Conservation (phyloP, 176 grass and related monocot genomes). For the Cocos nucifera region DNA sequence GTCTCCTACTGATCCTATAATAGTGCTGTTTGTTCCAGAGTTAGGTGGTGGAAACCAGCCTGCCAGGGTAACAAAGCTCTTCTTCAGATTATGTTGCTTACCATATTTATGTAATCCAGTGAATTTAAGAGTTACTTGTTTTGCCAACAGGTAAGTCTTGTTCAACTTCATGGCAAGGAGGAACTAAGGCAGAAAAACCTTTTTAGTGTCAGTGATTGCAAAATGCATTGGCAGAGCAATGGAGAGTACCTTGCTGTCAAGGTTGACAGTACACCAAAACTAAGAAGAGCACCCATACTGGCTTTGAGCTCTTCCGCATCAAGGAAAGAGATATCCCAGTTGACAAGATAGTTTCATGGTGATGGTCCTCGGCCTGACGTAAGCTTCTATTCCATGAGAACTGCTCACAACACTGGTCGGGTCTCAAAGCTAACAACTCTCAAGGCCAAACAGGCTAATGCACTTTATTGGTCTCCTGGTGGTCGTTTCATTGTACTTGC, state of each 20-base stretch:
- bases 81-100: neutral
- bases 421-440: slow-evolving; percentile 86
- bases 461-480: slow-evolving; percentile 82
- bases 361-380: slow-evolving; percentile 78
- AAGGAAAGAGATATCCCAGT: slow-evolving; percentile 96
- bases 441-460: slow-evolving; percentile 80
- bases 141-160: slow-evolving; percentile 62
- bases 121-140: slow-evolving; percentile 16
- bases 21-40: slow-evolving; percentile 81
- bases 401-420: slow-evolving; percentile 37
- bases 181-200: slow-evolving; percentile 92
- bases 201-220: slow-evolving; percentile 89
- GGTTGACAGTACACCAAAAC: slow-evolving; percentile 94
- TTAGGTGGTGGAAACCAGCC: slow-evolving; percentile 91
- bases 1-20: slow-evolving; percentile 78
- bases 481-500: slow-evolving; percentile 79
- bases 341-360: slow-evolving; percentile 90
- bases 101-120: too few species aligned
- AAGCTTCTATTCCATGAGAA: slow-evolving; percentile 76
- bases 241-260: slow-evolving; percentile 93
- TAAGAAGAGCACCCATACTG: slow-evolving; percentile 91
- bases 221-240: slow-evolving; percentile 89
- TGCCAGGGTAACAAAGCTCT: slow-evolving; percentile 46
- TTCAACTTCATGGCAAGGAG: slow-evolving; percentile 87
- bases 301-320: slow-evolving; percentile 88